These are phyloP conservation scores for Nemania sp. DNA, from an alignment of 2,329 filamentous ascomycete species.

Conservation along the genomic window DNA sequence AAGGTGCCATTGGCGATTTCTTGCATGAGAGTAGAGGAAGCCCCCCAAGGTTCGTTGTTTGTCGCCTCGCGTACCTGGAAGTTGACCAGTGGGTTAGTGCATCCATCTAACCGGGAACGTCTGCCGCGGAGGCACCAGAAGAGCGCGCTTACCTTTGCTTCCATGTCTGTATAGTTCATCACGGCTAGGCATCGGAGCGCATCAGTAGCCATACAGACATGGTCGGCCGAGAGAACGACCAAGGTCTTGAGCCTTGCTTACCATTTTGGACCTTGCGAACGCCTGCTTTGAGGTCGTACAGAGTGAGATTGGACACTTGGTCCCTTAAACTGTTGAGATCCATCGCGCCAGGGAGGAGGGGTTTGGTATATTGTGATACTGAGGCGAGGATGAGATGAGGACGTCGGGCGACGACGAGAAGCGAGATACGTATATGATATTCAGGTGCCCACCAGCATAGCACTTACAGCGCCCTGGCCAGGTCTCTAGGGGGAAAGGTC, in stretches of 20 bases:
- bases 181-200: constrained; percentile 64
- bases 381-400: not conserved
- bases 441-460: too few relatives aligned
- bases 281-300: constrained; percentile 94
- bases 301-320: constrained; percentile 85
- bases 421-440: too few relatives aligned
- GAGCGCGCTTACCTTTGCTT: constrained; percentile 58
- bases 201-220: constrained; percentile 18
- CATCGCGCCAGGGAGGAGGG: constrained; percentile 55
- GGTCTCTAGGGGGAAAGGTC: too few relatives aligned
- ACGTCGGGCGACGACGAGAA: constrained; percentile 12
- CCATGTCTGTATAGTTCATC: constrained; percentile 98
- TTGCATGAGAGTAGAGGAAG: constrained; percentile 84
- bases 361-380: not conserved
- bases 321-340: constrained; percentile 84
- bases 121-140: not conserved
- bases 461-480: too few relatives aligned
- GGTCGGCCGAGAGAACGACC: not conserved
- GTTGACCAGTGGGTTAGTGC: constrained; percentile 9
- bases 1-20: constrained; percentile 98
- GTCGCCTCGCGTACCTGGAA: constrained; percentile 89
- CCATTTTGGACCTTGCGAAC: constrained; percentile 97
- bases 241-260: constrained; percentile 42
- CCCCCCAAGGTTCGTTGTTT: constrained; percentile 98
- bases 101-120: not conserved